Conservation (phyloP, 805 yeast species). For the Tetrapisispora arboricola region DNA sequence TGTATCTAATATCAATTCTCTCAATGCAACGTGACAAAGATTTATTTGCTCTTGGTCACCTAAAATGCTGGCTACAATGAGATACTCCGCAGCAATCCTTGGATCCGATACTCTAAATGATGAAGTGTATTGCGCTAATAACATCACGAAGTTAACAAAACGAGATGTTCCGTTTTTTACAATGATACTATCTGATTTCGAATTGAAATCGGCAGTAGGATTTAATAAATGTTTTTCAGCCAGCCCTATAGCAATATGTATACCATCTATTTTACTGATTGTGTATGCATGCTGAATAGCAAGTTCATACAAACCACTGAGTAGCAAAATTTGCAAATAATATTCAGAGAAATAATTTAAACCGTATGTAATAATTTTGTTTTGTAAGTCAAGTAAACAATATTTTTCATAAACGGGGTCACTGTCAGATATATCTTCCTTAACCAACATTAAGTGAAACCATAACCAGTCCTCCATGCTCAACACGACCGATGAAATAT, state of each 20-base stretch:
- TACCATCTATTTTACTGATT: constrained; percentile 72
- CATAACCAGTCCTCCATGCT: constrained; percentile 96
- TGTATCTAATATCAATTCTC: constrained; percentile 78
- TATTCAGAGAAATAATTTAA: constrained; percentile 58
- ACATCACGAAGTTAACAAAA: constrained; percentile 41
- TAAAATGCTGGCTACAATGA: constrained; percentile 56
- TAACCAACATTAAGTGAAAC: constrained; percentile 77
- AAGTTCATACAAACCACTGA: constrained; percentile 72
- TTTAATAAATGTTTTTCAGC: constrained; percentile 57
- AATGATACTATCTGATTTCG: constrained; percentile 23
- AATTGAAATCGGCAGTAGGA: constrained; percentile 13
- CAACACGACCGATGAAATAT: constrained; percentile 57
- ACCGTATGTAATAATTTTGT: constrained; percentile 63
- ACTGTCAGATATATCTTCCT: constrained; percentile 43
- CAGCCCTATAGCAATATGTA: constrained; percentile 78
- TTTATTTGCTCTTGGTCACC: constrained; percentile 37
- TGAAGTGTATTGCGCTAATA: constrained; percentile 72
- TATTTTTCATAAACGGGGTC: constrained; percentile 62
- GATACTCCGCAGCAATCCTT: constrained; percentile 79
- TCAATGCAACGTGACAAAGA: constrained; percentile 65
- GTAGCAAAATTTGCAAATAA: constrained; percentile 62
- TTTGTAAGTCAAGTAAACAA: constrained; percentile 63
- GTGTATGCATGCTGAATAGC: constrained; percentile 52
- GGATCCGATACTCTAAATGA: constrained; percentile 82
- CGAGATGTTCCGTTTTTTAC: constrained; percentile 22